Evolutionary conservation across 768 basidiomycete genomes (phyloP).

Genomic region (Russula olivacea): DNA sequence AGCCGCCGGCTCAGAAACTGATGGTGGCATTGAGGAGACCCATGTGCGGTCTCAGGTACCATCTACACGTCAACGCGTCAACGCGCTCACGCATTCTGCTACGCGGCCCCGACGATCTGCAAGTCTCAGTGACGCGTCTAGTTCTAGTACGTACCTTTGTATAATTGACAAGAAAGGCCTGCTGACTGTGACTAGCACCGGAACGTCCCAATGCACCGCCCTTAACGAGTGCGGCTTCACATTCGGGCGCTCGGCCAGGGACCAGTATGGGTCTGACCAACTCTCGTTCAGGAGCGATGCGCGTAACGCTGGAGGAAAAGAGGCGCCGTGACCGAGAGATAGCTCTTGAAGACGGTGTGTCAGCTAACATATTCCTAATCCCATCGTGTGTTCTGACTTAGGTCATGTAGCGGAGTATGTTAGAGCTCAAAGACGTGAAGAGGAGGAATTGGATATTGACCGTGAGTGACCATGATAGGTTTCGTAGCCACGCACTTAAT

Average conservation of each 20-base stretch:
- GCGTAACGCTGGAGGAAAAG: conserved; percentile 45
- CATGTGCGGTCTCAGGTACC: conserved; percentile 17
- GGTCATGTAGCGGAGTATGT: conserved; percentile 1
- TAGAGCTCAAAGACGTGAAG: conserved; percentile 31
- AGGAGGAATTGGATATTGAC: conserved; percentile 37
- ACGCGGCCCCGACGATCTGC: conserved; percentile 69
- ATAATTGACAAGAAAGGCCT: not conserved
- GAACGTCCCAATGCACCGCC: conserved; percentile 12
- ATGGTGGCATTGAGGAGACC: conserved; percentile 34
- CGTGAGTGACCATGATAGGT: conserved; percentile 31
- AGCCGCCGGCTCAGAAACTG: conserved; percentile 36
- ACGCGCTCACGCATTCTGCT: conserved; percentile 35
- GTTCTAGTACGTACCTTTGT: conserved; percentile 35
- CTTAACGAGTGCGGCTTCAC: conserved; percentile 11
- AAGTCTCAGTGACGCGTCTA: conserved; percentile 62
- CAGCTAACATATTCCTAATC: conserved; percentile 25
- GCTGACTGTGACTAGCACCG: conserved; percentile 10
- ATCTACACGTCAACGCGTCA: conserved; percentile 28
- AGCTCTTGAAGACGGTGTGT: conserved; percentile 41
- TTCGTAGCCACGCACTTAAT: not conserved
- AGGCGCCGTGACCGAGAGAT: conserved; percentile 33
- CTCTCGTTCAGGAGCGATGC: conserved; percentile 33
- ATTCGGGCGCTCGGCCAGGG: conserved; percentile 35
- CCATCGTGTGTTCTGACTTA: not conserved
- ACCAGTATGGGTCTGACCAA: conserved; percentile 37